Base-by-base conservation (phyloP, 495 filamentous ascomycete species). In the Daldinia decipiens region DNA sequence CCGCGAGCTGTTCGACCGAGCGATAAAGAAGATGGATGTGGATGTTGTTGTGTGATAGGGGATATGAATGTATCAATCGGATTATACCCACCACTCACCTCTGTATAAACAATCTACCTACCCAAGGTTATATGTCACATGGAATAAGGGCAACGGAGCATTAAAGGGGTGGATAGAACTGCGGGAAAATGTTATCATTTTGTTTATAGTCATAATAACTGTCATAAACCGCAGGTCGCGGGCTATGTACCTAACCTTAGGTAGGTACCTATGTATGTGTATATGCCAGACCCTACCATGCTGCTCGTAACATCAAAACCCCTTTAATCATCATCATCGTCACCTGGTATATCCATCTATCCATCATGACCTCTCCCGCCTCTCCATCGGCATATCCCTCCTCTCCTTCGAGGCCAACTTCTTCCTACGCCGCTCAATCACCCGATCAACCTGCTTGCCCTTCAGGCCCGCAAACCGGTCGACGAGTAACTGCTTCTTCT, bases 391-490 rank as follows among this genome's bases (percentile, higher is more conserved):
- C 89, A 95, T 87, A 64, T 86, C 82, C 86, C 89, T 94, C 81
- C 88, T 90, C 87, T 97, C 93, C 83, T 88, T 93, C 0, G 86
- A 82, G 29, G 90, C 86, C 19, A 89, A 79, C 90, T 95, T 97
- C 88, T 95, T 96, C 76, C 94, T 80, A 73, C 91, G 85, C 74
- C 91, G 83, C 85, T 95, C 93, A 67, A 97, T 88, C 15, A 87
- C 89, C 79, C 87, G 90, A 39, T 93, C 90, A 47, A 93, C 85
- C 78, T 98, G 88, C 80, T 88, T 90, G 55, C 89, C 89, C 81
- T 90, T 93, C 87, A 98, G 88, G 60, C 86, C 87, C 67, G 87
- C 82, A 74, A 91, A 98, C 78, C 90, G 89, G 73, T 97, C 90
- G 67, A 92, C 78, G 64, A 97, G 80, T 31, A 93, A 82, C 77